Conservation (phyloP, 108 stramenopile genomes). For the Aurantiochytrium sp. region DNA sequence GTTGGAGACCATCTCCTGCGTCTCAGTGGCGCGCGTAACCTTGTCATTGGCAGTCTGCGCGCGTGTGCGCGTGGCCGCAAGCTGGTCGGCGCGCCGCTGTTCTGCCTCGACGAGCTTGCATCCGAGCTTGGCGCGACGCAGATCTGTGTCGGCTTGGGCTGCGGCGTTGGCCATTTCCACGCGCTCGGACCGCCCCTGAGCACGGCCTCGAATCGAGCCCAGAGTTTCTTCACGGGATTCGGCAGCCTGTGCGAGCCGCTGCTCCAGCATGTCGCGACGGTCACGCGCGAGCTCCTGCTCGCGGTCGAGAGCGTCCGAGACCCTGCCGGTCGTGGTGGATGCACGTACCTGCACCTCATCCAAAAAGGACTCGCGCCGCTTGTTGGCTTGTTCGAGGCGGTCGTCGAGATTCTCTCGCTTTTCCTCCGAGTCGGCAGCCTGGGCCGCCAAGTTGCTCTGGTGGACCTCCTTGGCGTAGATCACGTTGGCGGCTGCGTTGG, state of each 20-base stretch:
- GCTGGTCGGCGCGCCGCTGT: neutral
- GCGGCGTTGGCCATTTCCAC: neutral
- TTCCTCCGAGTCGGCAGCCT: neutral
- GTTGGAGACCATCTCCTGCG: neutral
- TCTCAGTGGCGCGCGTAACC: neutral
- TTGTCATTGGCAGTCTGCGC: neutral
- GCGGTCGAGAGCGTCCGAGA: neutral
- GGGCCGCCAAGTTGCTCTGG: neutral
- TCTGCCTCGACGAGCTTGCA: neutral
- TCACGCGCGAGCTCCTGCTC: neutral
- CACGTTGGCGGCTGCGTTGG: neutral
- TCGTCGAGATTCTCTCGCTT: neutral
- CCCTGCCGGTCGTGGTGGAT: neutral
- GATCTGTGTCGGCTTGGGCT: neutral
- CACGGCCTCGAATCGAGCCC: neutral
- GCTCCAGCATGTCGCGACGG: neutral
- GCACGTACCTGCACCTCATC: neutral
- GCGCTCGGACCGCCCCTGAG: neutral
- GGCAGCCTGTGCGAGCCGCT: neutral
- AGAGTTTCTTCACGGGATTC: neutral
- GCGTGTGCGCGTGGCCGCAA: neutral
- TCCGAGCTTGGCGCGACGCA: neutral
- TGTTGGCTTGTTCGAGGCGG: neutral
- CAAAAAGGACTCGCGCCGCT: slow-evolving; percentile 4
- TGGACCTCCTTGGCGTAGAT: slow-evolving; percentile 5